Evolutionary conservation across 176 grass and related monocot species (phyloP).

Genomic region (Hordeum marinum): DNA sequence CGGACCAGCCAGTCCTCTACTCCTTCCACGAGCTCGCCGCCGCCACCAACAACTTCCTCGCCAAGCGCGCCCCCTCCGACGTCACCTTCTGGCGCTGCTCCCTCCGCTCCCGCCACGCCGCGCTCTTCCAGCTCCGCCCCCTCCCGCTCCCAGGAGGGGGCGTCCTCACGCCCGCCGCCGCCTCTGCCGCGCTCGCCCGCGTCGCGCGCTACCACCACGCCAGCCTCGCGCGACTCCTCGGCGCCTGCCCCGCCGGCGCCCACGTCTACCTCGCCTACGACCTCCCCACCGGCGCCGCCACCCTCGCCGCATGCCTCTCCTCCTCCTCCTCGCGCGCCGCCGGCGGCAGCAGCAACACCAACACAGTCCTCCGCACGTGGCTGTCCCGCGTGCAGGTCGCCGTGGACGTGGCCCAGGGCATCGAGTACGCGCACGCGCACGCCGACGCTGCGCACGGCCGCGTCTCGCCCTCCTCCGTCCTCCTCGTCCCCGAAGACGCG

Average conservation of each 20-base stretch:
- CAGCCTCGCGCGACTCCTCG: slow-evolving; percentile 54
- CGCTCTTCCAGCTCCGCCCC: slow-evolving; percentile 45
- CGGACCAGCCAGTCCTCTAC: slow-evolving; percentile 38
- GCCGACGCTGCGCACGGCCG: slow-evolving; percentile 40
- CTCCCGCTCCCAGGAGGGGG: no score
- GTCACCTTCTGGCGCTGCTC: slow-evolving; percentile 56
- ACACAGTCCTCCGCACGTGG: slow-evolving; percentile 36
- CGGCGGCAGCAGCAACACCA: slow-evolving; percentile 15
- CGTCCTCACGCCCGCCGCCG: not conserved
- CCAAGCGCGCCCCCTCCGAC: slow-evolving; percentile 35
- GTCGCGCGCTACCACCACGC: slow-evolving; percentile 62
- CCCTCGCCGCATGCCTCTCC: slow-evolving; percentile 54
- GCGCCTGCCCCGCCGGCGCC: slow-evolving; percentile 49
- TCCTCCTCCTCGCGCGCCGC: slow-evolving; percentile 23
- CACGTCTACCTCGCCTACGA: slow-evolving; percentile 73
- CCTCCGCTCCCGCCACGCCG: slow-evolving; percentile 46
- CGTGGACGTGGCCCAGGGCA: slow-evolving; percentile 57
- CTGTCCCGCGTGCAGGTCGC: slow-evolving; percentile 44
- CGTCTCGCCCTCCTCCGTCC: slow-evolving; percentile 25
- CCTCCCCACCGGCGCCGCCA: slow-evolving; percentile 22
- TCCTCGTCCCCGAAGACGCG: no score
- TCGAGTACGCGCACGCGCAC: no score
- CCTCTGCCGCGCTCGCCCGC: slow-evolving; percentile 26
- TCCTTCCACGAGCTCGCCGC: slow-evolving; percentile 53
- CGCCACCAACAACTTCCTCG: slow-evolving; percentile 79